Percentiles rank a stretch among this genome's conserved stretches.
Conservation (phyloP, 2,329 filamentous ascomycete species). For the Macrophomina pseudophaseolina region DNA sequence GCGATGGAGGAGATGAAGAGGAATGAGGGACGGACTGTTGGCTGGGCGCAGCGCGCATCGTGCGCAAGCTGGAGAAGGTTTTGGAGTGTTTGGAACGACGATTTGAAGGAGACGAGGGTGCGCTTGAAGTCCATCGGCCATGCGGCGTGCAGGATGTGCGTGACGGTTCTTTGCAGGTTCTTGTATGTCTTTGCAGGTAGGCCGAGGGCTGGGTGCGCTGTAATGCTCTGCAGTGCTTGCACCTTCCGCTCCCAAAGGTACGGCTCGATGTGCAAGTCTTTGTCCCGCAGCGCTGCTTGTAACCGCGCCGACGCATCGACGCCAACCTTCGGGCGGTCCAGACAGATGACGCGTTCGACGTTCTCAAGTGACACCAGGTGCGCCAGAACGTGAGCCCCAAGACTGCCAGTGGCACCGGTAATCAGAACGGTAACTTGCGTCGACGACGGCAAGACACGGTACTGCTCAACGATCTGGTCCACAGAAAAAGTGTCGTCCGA, state of each 20-base stretch:
- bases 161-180: neutral
- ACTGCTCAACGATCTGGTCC: too few relatives aligned
- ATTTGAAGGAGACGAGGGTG: neutral
- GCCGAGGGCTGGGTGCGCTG: neutral
- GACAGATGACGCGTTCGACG: neutral
- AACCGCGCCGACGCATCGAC: neutral
- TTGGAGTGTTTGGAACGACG: neutral
- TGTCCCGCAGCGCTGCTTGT: neutral
- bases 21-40: neutral
- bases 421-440: neutral
- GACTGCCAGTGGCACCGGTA: neutral
- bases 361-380: neutral
- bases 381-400: neutral
- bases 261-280: neutral
- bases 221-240: too few relatives aligned
- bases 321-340: neutral
- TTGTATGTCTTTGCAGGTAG: neutral
- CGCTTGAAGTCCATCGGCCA: conserved; percentile 22
- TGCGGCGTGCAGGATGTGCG: conserved; percentile 9
- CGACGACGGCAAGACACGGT: neutral
- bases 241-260: too few relatives aligned
- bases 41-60: neutral
- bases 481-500: too few relatives aligned
- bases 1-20: neutral
- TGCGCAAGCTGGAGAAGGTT: neutral